Conservation (phyloP, 805 yeast species). For the Hanseniaspora hatyaiensis region DNA sequence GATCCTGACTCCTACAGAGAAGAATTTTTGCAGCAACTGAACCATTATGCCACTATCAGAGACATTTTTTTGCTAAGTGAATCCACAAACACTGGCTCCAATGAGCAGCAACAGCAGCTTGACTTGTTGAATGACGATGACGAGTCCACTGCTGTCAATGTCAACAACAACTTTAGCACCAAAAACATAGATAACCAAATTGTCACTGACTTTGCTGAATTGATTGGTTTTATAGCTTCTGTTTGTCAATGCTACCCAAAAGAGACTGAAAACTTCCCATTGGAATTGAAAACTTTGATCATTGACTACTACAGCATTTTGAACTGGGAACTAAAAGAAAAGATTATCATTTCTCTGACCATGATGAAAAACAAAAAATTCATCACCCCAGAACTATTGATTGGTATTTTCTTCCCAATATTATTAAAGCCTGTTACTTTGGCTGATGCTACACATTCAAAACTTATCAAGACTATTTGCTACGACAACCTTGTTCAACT, state of each 20-base stretch:
- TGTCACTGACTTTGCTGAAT: constrained; percentile 53
- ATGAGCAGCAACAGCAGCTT: constrained; percentile 29
- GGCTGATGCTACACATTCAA: constrained; percentile 54
- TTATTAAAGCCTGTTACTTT: constrained; percentile 31
- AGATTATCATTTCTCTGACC: constrained; percentile 76
- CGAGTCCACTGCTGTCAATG: constrained; percentile 22
- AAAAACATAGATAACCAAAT: constrained; percentile 25
- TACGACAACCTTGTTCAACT: constrained; percentile 68
- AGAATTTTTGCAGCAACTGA: constrained; percentile 83
- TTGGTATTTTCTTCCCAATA: constrained; percentile 81
- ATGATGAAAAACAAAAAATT: constrained; percentile 81
- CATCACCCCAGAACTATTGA: constrained; percentile 64
- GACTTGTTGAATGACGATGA: constrained; percentile 21
- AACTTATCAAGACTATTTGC: constrained; percentile 69
- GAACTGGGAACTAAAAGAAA: constrained; percentile 78
- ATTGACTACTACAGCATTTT: constrained; percentile 68
- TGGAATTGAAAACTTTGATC: constrained; percentile 59
- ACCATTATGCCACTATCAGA: constrained; percentile 82
- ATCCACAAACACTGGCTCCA: constrained; percentile 24
- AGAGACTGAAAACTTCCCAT: constrained; percentile 76
- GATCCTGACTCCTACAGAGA: constrained; percentile 92
- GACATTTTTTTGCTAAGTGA: constrained; percentile 68
- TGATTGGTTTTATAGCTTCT: constrained; percentile 83
- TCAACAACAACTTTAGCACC: constrained; percentile 11
- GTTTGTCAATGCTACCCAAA: constrained; percentile 83